Percentiles rank a stretch among this genome's conserved stretches.
These are phyloP conservation scores for Chaetomium strumarium DNA, from an alignment of 2,329 filamentous ascomycete species.

Conservation along the genomic window DNA sequence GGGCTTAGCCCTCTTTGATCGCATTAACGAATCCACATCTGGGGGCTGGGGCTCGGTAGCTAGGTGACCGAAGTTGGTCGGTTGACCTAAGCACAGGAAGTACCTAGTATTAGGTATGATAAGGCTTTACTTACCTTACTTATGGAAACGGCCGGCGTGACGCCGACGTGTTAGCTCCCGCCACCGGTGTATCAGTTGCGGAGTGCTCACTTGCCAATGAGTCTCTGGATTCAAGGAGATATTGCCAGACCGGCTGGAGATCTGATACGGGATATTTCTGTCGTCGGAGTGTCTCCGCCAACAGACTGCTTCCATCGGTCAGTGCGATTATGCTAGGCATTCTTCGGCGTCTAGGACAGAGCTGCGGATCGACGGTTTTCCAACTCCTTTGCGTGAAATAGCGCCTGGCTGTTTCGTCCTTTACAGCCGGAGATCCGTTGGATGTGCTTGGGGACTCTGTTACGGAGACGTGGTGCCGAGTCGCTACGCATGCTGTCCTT, in stretches of 20 bases:
- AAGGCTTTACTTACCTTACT: too few relatives aligned
- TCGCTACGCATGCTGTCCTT: not conserved
- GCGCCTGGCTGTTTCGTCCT: not conserved
- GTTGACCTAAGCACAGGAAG: too few relatives aligned
- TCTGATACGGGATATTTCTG: too few relatives aligned
- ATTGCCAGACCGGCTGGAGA: not conserved
- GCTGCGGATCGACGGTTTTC: not conserved
- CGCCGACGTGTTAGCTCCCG: not conserved
- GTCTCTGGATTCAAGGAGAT: not conserved
- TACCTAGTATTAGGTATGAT: too few relatives aligned
- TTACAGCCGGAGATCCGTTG: not conserved
- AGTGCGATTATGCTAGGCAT: not conserved
- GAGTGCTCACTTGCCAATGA: not conserved
- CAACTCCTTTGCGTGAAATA: not conserved
- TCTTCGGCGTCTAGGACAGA: not conserved
- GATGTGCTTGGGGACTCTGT: not conserved
- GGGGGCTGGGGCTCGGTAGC: too few relatives aligned
- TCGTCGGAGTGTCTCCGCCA: not conserved
- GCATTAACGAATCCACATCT: too few relatives aligned
- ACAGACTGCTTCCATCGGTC: not conserved
- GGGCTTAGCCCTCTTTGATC: too few relatives aligned
- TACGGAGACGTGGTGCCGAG: not conserved
- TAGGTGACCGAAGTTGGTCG: too few relatives aligned
- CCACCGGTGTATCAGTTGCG: not conserved
- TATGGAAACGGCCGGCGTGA: not conserved